Conservation (phyloP, 2,329 filamentous ascomycete species). For the Colletotrichum sp. region DNA sequence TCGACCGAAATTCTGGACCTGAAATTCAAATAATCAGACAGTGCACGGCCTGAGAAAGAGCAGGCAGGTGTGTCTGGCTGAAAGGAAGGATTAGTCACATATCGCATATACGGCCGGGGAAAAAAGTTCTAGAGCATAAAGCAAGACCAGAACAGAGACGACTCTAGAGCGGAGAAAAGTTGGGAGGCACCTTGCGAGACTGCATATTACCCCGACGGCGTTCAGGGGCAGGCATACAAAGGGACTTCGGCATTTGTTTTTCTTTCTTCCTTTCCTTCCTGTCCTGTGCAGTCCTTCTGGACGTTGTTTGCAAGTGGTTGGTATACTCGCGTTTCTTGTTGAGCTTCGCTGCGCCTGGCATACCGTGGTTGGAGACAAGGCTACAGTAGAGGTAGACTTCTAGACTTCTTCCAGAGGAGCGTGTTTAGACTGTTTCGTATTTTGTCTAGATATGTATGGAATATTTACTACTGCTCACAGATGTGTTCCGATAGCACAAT, state of each 20-base stretch:
- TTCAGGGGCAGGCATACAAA: constrained; percentile 19
- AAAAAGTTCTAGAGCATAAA: constrained; percentile 13
- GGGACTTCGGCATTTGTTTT: constrained; percentile 4
- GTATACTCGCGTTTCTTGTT: neutral
- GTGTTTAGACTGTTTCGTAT: neutral
- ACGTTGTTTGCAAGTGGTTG: neutral
- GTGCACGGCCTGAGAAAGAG: neutral
- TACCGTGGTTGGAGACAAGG: neutral
- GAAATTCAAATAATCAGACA: neutral
- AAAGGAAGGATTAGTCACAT: neutral
- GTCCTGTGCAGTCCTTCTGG: constrained; percentile 3
- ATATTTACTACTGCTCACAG: neutral
- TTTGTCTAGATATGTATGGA: neutral
- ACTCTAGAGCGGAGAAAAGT: neutral
- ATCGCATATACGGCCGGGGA: constrained; percentile 11
- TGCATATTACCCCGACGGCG: constrained; percentile 13
- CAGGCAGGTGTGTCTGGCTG: neutral
- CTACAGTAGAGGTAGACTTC: neutral
- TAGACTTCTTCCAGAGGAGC: neutral
- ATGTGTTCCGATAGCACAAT: neutral
- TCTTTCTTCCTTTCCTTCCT: constrained; percentile 7
- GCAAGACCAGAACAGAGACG: neutral
- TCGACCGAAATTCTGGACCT: neutral
- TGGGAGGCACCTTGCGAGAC: constrained; percentile 9
- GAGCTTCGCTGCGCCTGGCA: neutral